A percentile compares a stretch with the other conserved stretches of the same genome.
These are phyloP conservation scores for Marsdenia floribunda DNA, from an alignment of 257 asterid genomes.

Conservation along the genomic window DNA sequence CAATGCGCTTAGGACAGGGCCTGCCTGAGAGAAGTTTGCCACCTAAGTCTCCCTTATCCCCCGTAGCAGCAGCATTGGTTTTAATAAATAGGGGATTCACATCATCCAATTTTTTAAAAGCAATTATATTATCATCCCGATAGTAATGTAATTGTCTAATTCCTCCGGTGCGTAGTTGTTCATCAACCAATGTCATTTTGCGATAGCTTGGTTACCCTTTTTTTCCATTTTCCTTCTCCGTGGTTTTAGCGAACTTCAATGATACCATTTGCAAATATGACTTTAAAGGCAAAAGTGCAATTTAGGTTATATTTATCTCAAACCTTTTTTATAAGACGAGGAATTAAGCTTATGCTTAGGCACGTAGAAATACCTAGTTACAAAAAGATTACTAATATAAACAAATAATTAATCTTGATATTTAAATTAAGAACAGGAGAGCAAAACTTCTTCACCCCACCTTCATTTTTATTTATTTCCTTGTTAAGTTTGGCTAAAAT, in stretches of 20 bases:
- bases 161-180: neutral
- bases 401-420: neutral
- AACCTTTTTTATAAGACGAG: too few species aligned
- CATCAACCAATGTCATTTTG: neutral
- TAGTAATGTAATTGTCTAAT: too few species aligned
- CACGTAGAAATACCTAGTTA: neutral
- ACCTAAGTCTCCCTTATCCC: neutral
- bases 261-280: too few species aligned
- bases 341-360: too few species aligned
- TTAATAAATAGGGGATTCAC: too few species aligned
- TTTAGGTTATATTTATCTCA: too few species aligned
- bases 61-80: too few species aligned
- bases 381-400: neutral
- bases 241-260: too few species aligned
- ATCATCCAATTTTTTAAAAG: too few species aligned
- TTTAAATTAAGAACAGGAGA: neutral
- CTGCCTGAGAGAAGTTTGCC: slow-evolving; percentile 17
- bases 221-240: too few species aligned
- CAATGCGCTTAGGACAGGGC: slow-evolving; percentile 62
- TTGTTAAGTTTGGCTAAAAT: neutral
- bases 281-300: too few species aligned
- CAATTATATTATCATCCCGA: too few species aligned
- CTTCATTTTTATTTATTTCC: neutral
- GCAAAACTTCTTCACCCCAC: neutral
- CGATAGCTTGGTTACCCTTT: neutral